Evolutionary conservation across 2,329 filamentous ascomycete genomes (phyloP), one percentile per base, ranked within the genome.

Genomic region (Rhexocercosporidium sp.): DNA sequence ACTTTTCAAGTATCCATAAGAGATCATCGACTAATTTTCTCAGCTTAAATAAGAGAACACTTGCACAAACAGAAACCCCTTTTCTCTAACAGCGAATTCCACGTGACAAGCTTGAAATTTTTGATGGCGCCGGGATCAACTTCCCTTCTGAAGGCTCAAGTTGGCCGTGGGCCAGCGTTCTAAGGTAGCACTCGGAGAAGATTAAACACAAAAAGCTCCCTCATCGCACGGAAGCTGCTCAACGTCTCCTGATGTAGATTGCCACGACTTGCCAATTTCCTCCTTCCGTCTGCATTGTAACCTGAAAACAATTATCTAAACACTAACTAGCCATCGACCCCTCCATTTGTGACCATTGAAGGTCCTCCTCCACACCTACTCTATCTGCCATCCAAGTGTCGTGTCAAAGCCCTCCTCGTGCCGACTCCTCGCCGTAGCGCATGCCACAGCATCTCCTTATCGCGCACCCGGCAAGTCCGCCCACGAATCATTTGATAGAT

Each of bases 401-500:
- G 59, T 51, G 59, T 51, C 37, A 39, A 20, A 29, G 27, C 20
- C 22, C 25, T 46, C 44, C 37, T 37, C 56, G 22, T 31, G 37
- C 57, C 57, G 57, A 60, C 46, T 47, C 7, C 41, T 49, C 16
- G 59, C 59, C 41, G 41, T 34, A 37, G 29, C 59, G 25, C 59
- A 61, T 37, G 44, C 59, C 44, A 34, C 59, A 37, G 18, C 34
- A 46, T 46, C 9, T 46, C 27, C 44, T 51, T 64, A 64, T 64
- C 62, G 27, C 51, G 27, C 39, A 16, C 37, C 62, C 49, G 51
- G 49, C 3, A 31, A 41, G 18, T 16, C 62, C 39, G 51, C 62
- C 62, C 37, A 37, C 62, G 51, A 64, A 64, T 64, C 62, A 56
- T 57, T 46, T 29, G 39, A 47, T 47, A 27, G 47, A 63, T n/a